Evolutionary conservation across 768 basidiomycete genomes (phyloP).

Genomic region (Pisolithus tinctorius): DNA sequence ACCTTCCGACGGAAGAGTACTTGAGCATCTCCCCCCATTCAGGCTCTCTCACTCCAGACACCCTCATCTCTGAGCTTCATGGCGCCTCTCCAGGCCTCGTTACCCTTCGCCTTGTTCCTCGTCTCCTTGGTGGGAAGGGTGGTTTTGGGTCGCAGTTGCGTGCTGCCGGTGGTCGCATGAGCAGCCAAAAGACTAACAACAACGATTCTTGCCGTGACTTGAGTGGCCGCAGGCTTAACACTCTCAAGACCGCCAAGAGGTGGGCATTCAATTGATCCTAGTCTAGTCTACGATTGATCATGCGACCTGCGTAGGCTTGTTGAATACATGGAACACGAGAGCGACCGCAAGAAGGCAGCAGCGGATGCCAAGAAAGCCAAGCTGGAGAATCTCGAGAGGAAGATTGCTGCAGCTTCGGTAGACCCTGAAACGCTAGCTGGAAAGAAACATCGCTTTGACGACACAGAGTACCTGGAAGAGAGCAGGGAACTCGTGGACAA

Average conservation of each 20-base stretch:
- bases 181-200: conserved; percentile 89
- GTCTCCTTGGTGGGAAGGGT: conserved; percentile 87
- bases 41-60: conserved; percentile 24
- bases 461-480: conserved; percentile 88
- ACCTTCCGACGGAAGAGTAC: conserved; percentile 37
- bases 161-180: conserved; percentile 97
- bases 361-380: conserved; percentile 75
- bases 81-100: conserved; percentile 36
- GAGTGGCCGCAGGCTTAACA: conserved; percentile 82
- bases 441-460: conserved; percentile 86
- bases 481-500: conserved; percentile 85
- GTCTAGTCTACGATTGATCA: neutral
- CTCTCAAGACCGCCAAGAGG: conserved; percentile 96
- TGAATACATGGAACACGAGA: conserved; percentile 80
- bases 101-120: conserved; percentile 66
- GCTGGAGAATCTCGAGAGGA: conserved; percentile 77
- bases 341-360: conserved; percentile 71
- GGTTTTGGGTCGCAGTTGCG: conserved; percentile 95
- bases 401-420: conserved; percentile 41
- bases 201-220: conserved; percentile 94
- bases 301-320: conserved; percentile 51
- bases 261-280: conserved; percentile 29
- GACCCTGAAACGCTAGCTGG: conserved; percentile 49
- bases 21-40: conserved; percentile 37
- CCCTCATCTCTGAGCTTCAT: conserved; percentile 32